phyloP scores from a whole-genome alignment of 2,329 filamentous ascomycete genomes.

The Curvularia sp. region DNA sequence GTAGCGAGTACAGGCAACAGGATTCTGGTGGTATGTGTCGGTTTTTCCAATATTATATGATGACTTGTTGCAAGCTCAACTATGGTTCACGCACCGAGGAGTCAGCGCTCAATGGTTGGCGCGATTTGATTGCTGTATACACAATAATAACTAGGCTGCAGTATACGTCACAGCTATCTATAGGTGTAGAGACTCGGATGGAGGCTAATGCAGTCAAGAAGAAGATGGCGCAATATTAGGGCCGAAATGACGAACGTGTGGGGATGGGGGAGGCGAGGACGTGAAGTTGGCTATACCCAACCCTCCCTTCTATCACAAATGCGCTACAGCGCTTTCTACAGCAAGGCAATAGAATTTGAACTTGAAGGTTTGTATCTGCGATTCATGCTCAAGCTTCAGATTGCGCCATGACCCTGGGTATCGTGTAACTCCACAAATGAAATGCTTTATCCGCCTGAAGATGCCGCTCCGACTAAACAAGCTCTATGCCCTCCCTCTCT shows the following conservation, averaged over 20 bases:
- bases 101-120: not conserved
- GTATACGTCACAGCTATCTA: not conserved
- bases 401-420: slow-evolving; percentile 20
- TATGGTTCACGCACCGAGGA: slow-evolving; percentile 1
- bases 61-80: slow-evolving; percentile 7
- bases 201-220: slow-evolving; percentile 7
- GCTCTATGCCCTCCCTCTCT: slow-evolving; percentile 82
- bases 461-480: slow-evolving; percentile 42
- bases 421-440: slow-evolving; percentile 19
- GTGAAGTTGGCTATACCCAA: not conserved
- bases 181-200: not conserved
- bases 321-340: not conserved
- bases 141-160: not conserved
- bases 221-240: slow-evolving; percentile 17
- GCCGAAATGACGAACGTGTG: slow-evolving; percentile 11
- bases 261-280: slow-evolving; percentile 1
- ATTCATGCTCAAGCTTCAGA: not conserved
- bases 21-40: no score
- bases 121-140: slow-evolving; percentile 1
- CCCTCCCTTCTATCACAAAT: no score
- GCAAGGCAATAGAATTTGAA: not conserved
- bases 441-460: slow-evolving; percentile 3
- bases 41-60: not conserved
- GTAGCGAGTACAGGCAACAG: not conserved
- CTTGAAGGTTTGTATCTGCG: not conserved